A percentile compares a stretch with the other conserved stretches of the same genome.
phyloP scores from a whole-genome alignment of 495 filamentous ascomycete genomes.

The Penicillium silybi region DNA sequence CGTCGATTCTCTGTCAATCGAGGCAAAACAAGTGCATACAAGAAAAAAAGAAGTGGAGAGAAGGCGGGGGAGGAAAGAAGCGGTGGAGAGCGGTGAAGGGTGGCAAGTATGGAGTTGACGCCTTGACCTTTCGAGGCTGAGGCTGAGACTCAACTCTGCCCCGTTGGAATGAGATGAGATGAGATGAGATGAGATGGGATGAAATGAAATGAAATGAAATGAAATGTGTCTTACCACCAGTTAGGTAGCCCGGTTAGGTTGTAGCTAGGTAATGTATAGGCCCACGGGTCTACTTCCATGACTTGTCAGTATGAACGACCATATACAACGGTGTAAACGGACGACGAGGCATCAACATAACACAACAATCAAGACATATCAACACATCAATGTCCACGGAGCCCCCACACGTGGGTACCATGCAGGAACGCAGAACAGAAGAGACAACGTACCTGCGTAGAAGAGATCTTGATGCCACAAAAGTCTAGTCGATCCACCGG shows the following conservation, averaged over 20 bases:
- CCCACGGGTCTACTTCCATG: background rate
- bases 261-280: background rate
- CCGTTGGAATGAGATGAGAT: background rate
- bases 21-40: slow-evolving; percentile 4
- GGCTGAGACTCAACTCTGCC: background rate
- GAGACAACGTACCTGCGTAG: slow-evolving; percentile 15
- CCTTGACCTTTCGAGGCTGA: background rate
- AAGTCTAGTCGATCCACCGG: slow-evolving; percentile 14
- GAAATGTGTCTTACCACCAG: background rate
- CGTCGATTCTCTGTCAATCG: slow-evolving; percentile 1
- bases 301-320: background rate
- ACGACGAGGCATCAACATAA: background rate
- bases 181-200: background rate
- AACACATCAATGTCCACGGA: slow-evolving; percentile 10
- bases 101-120: slow-evolving; percentile 7
- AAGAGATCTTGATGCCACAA: slow-evolving; percentile 5
- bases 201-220: too few relatives aligned
- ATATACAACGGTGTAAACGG: too few relatives aligned
- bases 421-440: slow-evolving; percentile 14
- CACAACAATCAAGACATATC: background rate
- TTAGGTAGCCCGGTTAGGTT: background rate
- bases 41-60: slow-evolving; percentile 14
- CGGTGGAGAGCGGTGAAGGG: slow-evolving; percentile 24
- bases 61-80: slow-evolving; percentile 26
- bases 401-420: slow-evolving; percentile 23